A percentile compares a stretch with the other conserved stretches of the same genome.
Evolutionary conservation across 768 basidiomycete genomes (phyloP).

Genomic region (Cystobasidium tubakii): DNA sequence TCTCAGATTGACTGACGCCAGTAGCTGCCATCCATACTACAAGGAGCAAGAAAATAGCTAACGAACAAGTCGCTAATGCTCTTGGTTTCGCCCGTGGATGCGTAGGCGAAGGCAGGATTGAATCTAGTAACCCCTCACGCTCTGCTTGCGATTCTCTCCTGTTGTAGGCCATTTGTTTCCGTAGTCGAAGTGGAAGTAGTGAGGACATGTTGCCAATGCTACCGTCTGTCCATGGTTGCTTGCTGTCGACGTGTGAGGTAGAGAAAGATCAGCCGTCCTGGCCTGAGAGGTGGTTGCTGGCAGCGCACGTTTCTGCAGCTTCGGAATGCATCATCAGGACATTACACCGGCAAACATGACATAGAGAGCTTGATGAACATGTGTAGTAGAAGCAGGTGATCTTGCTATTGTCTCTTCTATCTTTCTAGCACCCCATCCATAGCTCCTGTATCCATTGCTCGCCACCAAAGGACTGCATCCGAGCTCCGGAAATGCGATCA

Average conservation of each 20-base stretch:
- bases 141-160: constrained; percentile 10
- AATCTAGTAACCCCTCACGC: constrained; percentile 24
- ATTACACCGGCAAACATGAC: too few relatives aligned
- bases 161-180: not conserved
- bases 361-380: too few relatives aligned
- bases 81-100: constrained; percentile 21
- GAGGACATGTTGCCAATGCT: not conserved
- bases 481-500: too few relatives aligned
- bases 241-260: not conserved
- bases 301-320: not conserved
- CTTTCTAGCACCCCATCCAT: too few relatives aligned
- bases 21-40: constrained; percentile 14
- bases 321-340: not conserved
- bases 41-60: constrained; percentile 22
- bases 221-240: not conserved
- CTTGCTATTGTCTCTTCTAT: too few relatives aligned
- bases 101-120: constrained; percentile 22
- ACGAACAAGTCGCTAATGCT: not conserved
- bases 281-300: not conserved
- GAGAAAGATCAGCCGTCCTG: constrained; percentile 2
- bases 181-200: not conserved
- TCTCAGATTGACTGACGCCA: not conserved
- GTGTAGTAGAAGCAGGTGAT: too few relatives aligned
- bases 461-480: too few relatives aligned
- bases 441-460: too few relatives aligned